Percentiles rank a stretch among this genome's conserved stretches.
These are phyloP conservation scores for Solanum boliviense DNA, from an alignment of 257 asterid species.

Conservation along the genomic window DNA sequence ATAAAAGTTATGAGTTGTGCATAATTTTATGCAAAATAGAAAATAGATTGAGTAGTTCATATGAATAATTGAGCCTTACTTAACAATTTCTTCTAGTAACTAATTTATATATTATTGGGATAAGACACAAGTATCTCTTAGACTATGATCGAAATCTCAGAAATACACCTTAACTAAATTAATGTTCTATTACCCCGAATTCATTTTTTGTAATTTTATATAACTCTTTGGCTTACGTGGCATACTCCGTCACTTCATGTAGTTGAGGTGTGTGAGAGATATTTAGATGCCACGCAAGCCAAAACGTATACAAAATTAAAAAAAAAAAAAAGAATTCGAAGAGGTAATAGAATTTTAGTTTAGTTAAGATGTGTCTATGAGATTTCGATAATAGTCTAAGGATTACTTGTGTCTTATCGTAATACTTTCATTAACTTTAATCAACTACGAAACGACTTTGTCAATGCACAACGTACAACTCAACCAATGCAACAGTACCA, in stretches of 20 bases:
- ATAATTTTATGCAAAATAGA: too few species aligned
- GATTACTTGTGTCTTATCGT: too few species aligned
- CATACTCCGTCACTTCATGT: rapidly evolving
- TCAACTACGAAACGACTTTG: not conserved
- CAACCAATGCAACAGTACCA: not conserved
- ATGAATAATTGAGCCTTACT: too few species aligned
- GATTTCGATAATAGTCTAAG: too few species aligned
- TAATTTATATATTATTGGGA: not conserved
- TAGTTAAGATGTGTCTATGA: rapidly evolving
- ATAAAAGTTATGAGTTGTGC: too few species aligned
- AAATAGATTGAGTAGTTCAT: too few species aligned
- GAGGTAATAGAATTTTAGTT: not conserved
- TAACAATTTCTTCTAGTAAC: not conserved
- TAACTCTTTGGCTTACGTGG: too few species aligned
- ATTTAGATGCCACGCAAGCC: too few species aligned
- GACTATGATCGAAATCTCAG: rapidly evolving
- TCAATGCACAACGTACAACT: not conserved
- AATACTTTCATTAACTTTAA: too few species aligned
- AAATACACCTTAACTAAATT: rapidly evolving
- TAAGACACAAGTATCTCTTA: rapidly evolving
- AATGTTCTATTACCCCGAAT: rapidly evolving
- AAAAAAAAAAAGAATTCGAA: too few species aligned
- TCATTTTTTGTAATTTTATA: too few species aligned
- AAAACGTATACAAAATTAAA: too few species aligned
- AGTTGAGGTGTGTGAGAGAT: not conserved